Evolutionary conservation across 495 filamentous ascomycete genomes (phyloP), one percentile per base, ranked within the genome.

Genomic region (Thermothielavioides terrestris): DNA sequence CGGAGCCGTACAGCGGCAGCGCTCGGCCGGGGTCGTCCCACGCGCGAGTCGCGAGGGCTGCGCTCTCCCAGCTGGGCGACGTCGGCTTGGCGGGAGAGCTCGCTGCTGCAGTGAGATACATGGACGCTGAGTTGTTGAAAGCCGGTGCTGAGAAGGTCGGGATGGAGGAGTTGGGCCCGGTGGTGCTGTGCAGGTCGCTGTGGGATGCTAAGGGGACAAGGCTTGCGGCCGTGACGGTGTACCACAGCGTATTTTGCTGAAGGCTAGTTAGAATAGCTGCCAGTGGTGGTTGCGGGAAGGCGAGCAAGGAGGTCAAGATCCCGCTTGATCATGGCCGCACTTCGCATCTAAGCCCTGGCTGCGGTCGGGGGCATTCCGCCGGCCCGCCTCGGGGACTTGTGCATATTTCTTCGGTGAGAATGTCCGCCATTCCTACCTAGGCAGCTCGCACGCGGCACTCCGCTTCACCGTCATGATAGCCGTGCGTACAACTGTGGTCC

Each of bases 111-210:
- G 53, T 45, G 18, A 55, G 46, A 31, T 58, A 58, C 40, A 42
- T 60, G 15, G 49, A 55, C 38, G 46, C 38, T 11, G 32, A 20
- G 25, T 26, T 36, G 20, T 36, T 25, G 38, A 12, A 18, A 18
- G 15, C 6, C 3, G 30, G 37, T 4, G 22, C 4, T 18, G 44
- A 21, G 2, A 15, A 14, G 27, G 39, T 10, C 12, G 45, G 20
- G 0, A 38, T 4, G 5, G 52, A 44, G n/a, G 26, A 11, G 1
- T 10, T 7, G 11, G 49, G 35, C 15, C 36, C 51, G 10, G 56
- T 64, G 21, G 54, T 64, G 40, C 56, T 59, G 17, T 62, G 54
- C 26, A 36, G 30, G 35, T 60, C 59, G 27, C 38, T 63, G 23
- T 63, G 60, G 60, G 47, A 56, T 50, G 49, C 20, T 3, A n/a